Base-by-base conservation (phyloP, 768 basidiomycete species). In the Leccinellum luteum region DNA sequence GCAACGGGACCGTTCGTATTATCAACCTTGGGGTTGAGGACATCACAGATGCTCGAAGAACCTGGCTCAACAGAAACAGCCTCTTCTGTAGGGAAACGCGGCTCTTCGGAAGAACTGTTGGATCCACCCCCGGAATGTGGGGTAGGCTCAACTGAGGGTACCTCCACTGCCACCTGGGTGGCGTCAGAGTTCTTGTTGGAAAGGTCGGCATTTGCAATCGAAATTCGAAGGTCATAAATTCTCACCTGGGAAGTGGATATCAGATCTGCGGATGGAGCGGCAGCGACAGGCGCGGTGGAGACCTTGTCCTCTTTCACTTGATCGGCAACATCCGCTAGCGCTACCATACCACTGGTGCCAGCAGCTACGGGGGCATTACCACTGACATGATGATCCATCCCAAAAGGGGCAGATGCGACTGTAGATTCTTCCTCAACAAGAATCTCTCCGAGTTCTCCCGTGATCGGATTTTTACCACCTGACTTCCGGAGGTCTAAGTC, bases 391-490 rank as follows among this genome's bases (percentile, higher is more conserved):
- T 68, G 67, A 57, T 68, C 69, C 25, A 67, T 64, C 51, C 71
- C 63, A 4, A 73, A 71, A n/a, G 51, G 27, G 43, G 61, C 32
- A 35, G 53, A 27, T 44, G 56, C 49, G 57, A 53, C 9, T 56
- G 61, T 43, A 23, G 61, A 52, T n/a, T 76, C 77, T 62, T 81
- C 83, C 66, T 89, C 87, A 21, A 76, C 70, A 31, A 89, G 63
- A 15, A 84, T 74, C 66, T 90, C 89, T 10, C 89, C 89, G 81
- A 88, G 78, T 73, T 91, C 89, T 17, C 86, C 86, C 21, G 86
- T 72, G 53, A 74, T 76, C 13, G 71, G 72, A 25, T 69, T 63
- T 65, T 72, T 80, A 28, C 73, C 75, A 43, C 72, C 69, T 17
- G 64, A 59, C 58, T 71, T 66, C 62, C 67, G 69, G 19, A 34